Conservation (phyloP, 2,329 filamentous ascomycete genomes). For the Colletotrichum sp. region DNA sequence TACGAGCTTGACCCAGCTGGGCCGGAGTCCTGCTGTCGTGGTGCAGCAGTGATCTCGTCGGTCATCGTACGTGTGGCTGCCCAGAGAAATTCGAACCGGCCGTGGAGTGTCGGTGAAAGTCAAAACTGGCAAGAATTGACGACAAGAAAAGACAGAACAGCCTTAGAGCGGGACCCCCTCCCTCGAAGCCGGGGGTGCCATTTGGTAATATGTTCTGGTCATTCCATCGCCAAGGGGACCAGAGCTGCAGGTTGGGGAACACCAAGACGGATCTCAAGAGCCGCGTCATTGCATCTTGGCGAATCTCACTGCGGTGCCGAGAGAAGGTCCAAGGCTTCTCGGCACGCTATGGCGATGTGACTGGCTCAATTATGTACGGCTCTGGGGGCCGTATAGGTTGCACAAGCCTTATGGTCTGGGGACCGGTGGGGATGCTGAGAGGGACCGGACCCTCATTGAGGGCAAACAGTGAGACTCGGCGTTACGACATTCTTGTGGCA, state of each 20-base stretch:
- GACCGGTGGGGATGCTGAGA: neutral
- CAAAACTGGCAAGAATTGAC: neutral
- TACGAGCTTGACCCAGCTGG: conserved; percentile 38
- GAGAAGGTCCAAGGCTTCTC: conserved; percentile 1
- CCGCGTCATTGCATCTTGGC: conserved; percentile 21
- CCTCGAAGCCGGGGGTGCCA: neutral
- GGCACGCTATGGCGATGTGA: conserved; percentile 3
- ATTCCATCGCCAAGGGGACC: neutral
- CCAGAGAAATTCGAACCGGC: neutral
- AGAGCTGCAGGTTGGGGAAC: neutral
- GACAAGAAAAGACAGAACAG: neutral
- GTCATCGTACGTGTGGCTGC: neutral
- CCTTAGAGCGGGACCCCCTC: neutral
- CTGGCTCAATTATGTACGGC: neutral
- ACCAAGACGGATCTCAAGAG: neutral
- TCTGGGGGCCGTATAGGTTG: neutral
- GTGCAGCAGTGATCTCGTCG: conserved; percentile 63
- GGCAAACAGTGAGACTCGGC: neutral
- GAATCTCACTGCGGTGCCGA: conserved; percentile 8
- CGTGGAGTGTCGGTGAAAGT: neutral
- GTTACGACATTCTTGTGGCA: neutral
- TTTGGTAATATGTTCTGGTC: neutral
- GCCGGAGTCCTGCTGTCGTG: conserved; percentile 48
- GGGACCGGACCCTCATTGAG: neutral
- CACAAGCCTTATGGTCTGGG: conserved; percentile 7